Evolutionary conservation across 192 early-diverging fungal species (phyloP).

Genomic region (Neocallimastix lanati): DNA sequence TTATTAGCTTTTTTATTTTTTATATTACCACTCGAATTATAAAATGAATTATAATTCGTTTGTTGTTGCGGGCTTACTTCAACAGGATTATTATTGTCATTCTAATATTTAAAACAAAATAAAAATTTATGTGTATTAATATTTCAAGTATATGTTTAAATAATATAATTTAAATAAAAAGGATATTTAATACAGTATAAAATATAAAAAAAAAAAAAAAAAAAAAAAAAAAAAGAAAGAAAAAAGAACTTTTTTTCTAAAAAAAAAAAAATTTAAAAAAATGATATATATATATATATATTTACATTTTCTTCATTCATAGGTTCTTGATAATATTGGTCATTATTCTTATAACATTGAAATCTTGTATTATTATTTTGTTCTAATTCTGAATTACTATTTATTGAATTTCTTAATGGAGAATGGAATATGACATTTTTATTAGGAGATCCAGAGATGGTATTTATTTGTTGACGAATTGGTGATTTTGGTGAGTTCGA

Average conservation of each 20-base stretch:
- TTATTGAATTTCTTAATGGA: neutral
- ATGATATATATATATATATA: too few species aligned
- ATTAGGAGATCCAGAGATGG: neutral
- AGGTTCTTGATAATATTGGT: neutral
- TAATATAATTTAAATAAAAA: too few species aligned
- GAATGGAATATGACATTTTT: neutral
- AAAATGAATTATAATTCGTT: neutral
- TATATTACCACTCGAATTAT: neutral
- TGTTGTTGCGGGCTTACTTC: too few species aligned
- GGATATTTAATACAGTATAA: too few species aligned
- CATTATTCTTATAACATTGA: neutral
- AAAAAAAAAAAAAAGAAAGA: too few species aligned
- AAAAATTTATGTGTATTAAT: too few species aligned
- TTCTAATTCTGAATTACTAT: neutral
- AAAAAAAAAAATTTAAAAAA: too few species aligned
- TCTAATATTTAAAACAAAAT: too few species aligned
- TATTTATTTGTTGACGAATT: neutral
- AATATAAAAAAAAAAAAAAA: too few species aligned
- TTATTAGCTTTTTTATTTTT: neutral
- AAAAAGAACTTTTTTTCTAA: too few species aligned
- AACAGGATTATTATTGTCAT: neutral
- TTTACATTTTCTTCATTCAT: neutral
- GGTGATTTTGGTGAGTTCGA: neutral
- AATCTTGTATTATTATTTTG: neutral
- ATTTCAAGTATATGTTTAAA: too few species aligned